A percentile compares a stretch with the other conserved stretches of the same genome.
Evolutionary conservation across 1,284 basidiomycete genomes (phyloP).

Genomic region (Cutaneotrichosporon cutaneum): DNA sequence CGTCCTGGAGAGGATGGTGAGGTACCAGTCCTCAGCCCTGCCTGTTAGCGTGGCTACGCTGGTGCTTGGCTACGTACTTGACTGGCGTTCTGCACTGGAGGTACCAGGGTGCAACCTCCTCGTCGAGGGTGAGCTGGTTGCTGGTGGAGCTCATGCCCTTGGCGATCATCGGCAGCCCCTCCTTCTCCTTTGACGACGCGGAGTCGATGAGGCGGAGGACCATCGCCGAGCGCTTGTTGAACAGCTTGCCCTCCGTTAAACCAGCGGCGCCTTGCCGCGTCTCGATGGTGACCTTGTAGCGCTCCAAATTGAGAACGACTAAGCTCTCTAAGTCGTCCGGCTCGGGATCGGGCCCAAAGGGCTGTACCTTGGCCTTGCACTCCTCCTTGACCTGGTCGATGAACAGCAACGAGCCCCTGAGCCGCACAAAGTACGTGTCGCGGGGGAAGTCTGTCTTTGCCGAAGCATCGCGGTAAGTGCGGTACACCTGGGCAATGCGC

Average conservation of each 20-base stretch:
- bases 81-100: constrained; percentile 73
- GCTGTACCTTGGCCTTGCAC: constrained; percentile 74
- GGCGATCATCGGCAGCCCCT: constrained; percentile 30
- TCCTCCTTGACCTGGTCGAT: constrained; percentile 63
- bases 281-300: constrained; percentile 70
- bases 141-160: constrained; percentile 40
- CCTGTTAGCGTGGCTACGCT: constrained; percentile 4
- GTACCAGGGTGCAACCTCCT: constrained; percentile 70
- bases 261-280: constrained; percentile 59
- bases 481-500: constrained; percentile 18
- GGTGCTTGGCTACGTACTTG: constrained; percentile 52
- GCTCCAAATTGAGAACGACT: constrained; percentile 62
- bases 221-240: constrained; percentile 81
- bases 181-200: constrained; percentile 28
- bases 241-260: constrained; percentile 67
- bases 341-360: neutral
- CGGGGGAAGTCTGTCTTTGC: constrained; percentile 68
- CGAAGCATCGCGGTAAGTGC: constrained; percentile 5
- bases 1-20: constrained; percentile 72
- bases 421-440: constrained; percentile 82
- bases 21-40: constrained; percentile 82
- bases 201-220: constrained; percentile 61
- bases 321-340: constrained; percentile 5
- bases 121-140: constrained; percentile 54
- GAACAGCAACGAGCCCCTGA: constrained; percentile 85